Conservation (phyloP, 1,139 yeast species). For the Blastobotrys arbuscula region DNA sequence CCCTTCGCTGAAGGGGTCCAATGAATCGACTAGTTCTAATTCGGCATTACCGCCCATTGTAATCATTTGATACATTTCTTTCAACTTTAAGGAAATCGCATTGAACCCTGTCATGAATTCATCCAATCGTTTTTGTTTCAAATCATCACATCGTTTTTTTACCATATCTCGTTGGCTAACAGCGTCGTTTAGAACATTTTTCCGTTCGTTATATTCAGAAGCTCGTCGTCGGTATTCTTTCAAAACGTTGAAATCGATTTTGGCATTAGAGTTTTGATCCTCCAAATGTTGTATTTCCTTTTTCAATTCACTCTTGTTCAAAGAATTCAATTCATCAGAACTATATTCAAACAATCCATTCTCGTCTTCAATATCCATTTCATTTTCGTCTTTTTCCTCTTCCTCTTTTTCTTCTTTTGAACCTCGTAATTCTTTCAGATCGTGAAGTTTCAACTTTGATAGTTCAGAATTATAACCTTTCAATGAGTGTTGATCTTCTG, state of each 20-base stretch:
- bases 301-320: conserved; percentile 49
- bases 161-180: conserved; percentile 62
- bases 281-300: conserved; percentile 53
- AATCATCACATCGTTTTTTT: conserved; percentile 58
- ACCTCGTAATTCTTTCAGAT: conserved; percentile 20
- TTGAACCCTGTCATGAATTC: conserved; percentile 94
- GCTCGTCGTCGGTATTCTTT: conserved; percentile 70
- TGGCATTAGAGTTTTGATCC: conserved; percentile 50
- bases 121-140: conserved; percentile 67
- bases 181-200: conserved; percentile 61
- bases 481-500: conserved; percentile 40
- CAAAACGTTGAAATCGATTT: conserved; percentile 68
- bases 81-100: conserved; percentile 77
- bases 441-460: conserved; percentile 27
- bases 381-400: conserved; percentile 14
- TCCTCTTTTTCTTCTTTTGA: conserved; percentile 2
- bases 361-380: conserved; percentile 10
- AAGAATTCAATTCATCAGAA: conserved; percentile 47
- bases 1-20: conserved; percentile 98
- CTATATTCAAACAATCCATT: conserved; percentile 31
- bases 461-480: conserved; percentile 33
- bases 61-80: conserved; percentile 97
- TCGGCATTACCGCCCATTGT: conserved; percentile 99
- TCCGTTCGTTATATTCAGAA: conserved; percentile 57
- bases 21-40: conserved; percentile 86